Evolutionary conservation across 1,139 yeast genomes (phyloP), one percentile per base, ranked within the genome.

Genomic region (Dujonia santamariae): DNA sequence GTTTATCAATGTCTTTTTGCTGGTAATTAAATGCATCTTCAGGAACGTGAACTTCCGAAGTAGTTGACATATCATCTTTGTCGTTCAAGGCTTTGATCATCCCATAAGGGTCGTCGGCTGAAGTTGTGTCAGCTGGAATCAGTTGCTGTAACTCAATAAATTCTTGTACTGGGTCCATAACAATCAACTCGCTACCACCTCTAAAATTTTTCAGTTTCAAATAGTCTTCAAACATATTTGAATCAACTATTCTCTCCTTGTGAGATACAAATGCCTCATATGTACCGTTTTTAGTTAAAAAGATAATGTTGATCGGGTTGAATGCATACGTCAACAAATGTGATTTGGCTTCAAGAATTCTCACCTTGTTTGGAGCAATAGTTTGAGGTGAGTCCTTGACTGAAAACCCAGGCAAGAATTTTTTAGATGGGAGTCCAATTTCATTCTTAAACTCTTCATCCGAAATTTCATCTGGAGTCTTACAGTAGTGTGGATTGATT

Each of bases 331-430:
- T 48, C 41, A 57, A 43, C 8, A 56, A 54, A 40, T 58, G 55
- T 13, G 52, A 46, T 37, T 52, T 59, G 11, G 58, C 60, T 44
- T 59, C 59, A 28, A 58, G 40, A 13, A 56, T 49, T 30, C 67
- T 42, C 18, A 51, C 43, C 30, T 54, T 59, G 39, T 59, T 58
- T 30, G 39, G 50, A 4, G 60, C 55, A 28, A 56, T 38, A 41
- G 57, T 54, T 28, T 51, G 56, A 31, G 58, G 62, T 15, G 43
- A 34, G 15, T 37, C 41, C 32, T 49, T 53, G 16, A 58, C 53
- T 4, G 54, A 36, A 31, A 54, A 56, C 5, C 59, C 56, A 0
- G 67, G 67, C 14, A 61, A 41, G 36, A 55, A 63, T 2, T 45
- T 41, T 32, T 45, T 42, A 4, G 37, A 32, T 18, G 44, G 43